A percentile compares a stretch with the other conserved stretches of the same genome.
phyloP scores from a whole-genome alignment of 2,329 filamentous ascomycete genomes.

The Trichoderma asperellum region DNA sequence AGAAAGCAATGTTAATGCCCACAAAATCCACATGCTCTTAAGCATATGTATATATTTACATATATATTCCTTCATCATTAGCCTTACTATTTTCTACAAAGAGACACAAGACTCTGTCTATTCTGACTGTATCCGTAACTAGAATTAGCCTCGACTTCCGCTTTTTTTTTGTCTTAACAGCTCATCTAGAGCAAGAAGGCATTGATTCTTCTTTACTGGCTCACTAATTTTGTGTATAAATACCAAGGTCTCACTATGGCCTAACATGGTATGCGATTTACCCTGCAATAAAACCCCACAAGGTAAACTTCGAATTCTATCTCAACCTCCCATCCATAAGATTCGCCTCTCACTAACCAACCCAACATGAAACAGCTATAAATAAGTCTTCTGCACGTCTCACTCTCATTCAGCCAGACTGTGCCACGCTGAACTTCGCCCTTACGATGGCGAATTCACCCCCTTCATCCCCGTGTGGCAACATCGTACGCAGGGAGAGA shows the following conservation, averaged over 20 bases:
- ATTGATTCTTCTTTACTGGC: neutral
- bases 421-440: neutral
- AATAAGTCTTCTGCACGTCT: neutral
- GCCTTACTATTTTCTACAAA: neutral
- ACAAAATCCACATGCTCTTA: neutral
- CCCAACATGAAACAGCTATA: neutral
- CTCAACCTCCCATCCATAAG: neutral
- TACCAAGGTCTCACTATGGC: neutral
- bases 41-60: neutral
- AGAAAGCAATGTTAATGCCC: neutral
- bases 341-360: neutral
- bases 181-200: neutral
- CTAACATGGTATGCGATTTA: neutral
- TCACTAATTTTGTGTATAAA: neutral
- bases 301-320: neutral
- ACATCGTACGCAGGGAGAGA: constrained; percentile 1
- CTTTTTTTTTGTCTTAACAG: neutral
- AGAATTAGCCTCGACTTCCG: neutral
- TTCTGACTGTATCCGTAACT: neutral
- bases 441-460: neutral
- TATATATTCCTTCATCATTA: neutral
- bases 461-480: neutral
- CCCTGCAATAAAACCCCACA: neutral
- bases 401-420: neutral
- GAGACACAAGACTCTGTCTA: neutral